Evolutionary conservation across 768 basidiomycete species (phyloP), one percentile per base, ranked within the genome.

Genomic region (Termitomyces sp.): DNA sequence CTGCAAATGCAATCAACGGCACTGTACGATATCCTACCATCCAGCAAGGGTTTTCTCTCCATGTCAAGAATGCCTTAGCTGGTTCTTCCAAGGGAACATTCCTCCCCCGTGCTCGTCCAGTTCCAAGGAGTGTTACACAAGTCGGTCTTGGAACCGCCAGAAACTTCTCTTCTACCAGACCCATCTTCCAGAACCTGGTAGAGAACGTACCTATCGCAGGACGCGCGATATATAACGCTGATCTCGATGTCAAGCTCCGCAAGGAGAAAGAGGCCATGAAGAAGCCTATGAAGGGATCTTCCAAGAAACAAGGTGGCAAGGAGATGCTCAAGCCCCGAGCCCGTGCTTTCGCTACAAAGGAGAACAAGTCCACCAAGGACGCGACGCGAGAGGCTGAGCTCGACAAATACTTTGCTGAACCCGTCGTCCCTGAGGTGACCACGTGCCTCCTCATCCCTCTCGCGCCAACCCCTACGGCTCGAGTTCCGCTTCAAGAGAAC

Each of bases 121-220:
- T 82, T 2, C 84, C 84, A 8, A 73, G 83, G 20, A 74, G 74
- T 52, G 73, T 89, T 33, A 72, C 82, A 0, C 87, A 91, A 63
- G 82, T 94, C 22, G 93, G 93, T 5, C 78, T 95, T 3, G 90
- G 90, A 40, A 82, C 84, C 0, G 90, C 88, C 0, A 79, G 92
- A 40, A 90, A 86, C 67, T 95, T 94, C 71, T 86, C 86, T 24
- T 83, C 86, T 3, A 81, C 80, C 12, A 84, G 88, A 2, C 89
- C 90, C 3, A 80, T 93, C 48, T 93, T 94, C 78, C 87, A 92
- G 70, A 87, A 90, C 69, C 72, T 95, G 45, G 85, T 85, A 2
- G 84, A 92, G 70, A 92, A 92, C 67, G 86, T 91, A 0, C 92
- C 93, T 7, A 74, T 95, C n/a, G 81, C 85, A 1, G 83, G 82